phyloP scores from a whole-genome alignment of 2,329 filamentous ascomycete species.

The Aspergillus oerlinghausenensis region DNA sequence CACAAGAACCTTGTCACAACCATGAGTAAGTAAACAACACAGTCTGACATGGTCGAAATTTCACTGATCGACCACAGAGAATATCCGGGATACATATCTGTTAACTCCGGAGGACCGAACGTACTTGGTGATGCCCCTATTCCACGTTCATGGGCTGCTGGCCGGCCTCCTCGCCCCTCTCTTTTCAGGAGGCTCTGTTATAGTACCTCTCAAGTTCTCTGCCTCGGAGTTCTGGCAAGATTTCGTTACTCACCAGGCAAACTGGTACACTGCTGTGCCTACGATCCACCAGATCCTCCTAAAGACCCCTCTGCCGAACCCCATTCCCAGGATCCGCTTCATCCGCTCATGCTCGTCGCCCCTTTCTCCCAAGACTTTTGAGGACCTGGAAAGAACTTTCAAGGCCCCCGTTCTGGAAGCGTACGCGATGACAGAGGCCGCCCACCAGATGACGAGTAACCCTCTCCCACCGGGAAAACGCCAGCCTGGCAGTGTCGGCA shows the following conservation, averaged over 20 bases:
- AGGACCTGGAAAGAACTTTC: constrained; percentile 71
- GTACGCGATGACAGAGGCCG: constrained; percentile 88
- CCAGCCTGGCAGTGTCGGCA: constrained; percentile 74
- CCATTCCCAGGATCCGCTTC: constrained; percentile 71
- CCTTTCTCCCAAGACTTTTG: constrained; percentile 74
- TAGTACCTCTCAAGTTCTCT: constrained; percentile 76
- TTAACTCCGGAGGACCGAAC: constrained; percentile 69
- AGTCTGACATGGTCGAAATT: background rate
- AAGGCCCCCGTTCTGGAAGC: constrained; percentile 80
- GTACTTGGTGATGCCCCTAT: constrained; percentile 84
- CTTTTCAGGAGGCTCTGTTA: constrained; percentile 68
- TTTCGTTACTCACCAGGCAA: constrained; percentile 68
- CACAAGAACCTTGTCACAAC: constrained; percentile 76
- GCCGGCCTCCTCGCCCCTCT: constrained; percentile 77
- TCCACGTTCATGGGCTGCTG: constrained; percentile 85
- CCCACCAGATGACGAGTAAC: constrained; percentile 52
- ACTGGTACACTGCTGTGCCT: constrained; percentile 91
- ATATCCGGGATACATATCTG: constrained; percentile 73
- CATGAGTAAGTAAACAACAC: constrained; percentile 55
- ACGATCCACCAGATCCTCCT: constrained; percentile 89
- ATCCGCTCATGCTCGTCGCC: constrained; percentile 85
- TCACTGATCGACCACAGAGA: constrained; percentile 45
- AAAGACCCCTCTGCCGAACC: constrained; percentile 63
- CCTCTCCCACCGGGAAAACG: constrained; percentile 66
- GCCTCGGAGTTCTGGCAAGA: constrained; percentile 78